Evolutionary conservation across 2,329 filamentous ascomycete genomes (phyloP).

Genomic region (Alternaria angustiovoidea): DNA sequence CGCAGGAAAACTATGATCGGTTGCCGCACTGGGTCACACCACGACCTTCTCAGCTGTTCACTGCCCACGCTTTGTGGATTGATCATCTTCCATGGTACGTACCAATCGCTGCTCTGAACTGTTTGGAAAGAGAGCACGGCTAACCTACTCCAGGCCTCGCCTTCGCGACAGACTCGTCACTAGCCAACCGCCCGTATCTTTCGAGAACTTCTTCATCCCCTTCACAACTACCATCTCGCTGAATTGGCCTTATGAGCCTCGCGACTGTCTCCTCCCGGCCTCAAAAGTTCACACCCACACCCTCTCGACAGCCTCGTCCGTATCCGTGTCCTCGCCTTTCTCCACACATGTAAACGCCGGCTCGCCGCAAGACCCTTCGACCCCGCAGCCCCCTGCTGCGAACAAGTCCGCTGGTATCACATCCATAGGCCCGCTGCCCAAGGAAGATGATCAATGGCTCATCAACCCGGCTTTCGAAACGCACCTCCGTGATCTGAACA

Average conservation of each 20-base stretch:
- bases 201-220: conserved; percentile 84
- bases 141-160: conserved; percentile 58
- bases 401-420: conserved; percentile 29
- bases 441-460: conserved; percentile 67
- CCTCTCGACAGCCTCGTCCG: conserved; percentile 35
- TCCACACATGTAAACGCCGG: conserved; percentile 42
- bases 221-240: conserved; percentile 78
- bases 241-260: conserved; percentile 84
- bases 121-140: conserved; percentile 7
- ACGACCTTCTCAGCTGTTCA: conserved; percentile 69
- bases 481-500: conserved; percentile 76
- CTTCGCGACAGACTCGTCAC: conserved; percentile 74
- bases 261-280: conserved; percentile 70
- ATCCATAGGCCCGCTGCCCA: conserved; percentile 21
- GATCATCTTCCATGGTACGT: conserved; percentile 77
- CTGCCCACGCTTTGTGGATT: conserved; percentile 79
- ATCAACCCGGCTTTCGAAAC: conserved; percentile 89
- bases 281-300: conserved; percentile 33
- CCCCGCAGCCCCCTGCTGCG: conserved; percentile 26
- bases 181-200: conserved; percentile 65
- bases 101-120: neutral
- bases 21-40: conserved; percentile 78
- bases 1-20: conserved; percentile 78
- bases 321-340: conserved; percentile 38
- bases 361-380: conserved; percentile 36